A percentile compares a stretch with the other conserved stretches of the same genome.
Evolutionary conservation across 2,329 filamentous ascomycete genomes (phyloP).

Genomic region (Fusarium praegraminearum): DNA sequence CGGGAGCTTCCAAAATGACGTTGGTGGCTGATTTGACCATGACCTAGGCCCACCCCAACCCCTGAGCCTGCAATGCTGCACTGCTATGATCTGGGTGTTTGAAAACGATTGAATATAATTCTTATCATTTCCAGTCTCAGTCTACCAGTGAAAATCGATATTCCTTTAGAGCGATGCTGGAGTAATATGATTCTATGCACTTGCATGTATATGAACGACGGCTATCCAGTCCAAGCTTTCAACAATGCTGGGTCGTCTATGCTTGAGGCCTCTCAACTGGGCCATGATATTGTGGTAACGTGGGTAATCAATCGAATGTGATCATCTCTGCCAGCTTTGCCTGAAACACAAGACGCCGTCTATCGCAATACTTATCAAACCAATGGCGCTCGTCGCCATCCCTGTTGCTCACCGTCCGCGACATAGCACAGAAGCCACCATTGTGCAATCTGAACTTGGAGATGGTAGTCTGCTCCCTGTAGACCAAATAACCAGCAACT

Average conservation of each 20-base stretch:
- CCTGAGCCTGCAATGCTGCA: constrained; percentile 41
- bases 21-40: constrained; percentile 38
- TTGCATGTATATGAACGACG: not conserved
- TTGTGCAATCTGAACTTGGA: constrained; percentile 1
- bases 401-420: constrained; percentile 16
- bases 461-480: constrained; percentile 23
- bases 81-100: constrained; percentile 6
- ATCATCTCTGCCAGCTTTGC: constrained; percentile 18
- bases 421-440: constrained; percentile 19
- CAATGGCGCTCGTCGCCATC: constrained; percentile 15
- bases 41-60: constrained; percentile 32
- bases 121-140: constrained; percentile 16
- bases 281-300: not conserved
- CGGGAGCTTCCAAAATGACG: constrained; percentile 43
- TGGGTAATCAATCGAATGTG: not conserved
- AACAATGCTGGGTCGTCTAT: not conserved
- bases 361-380: constrained; percentile 34
- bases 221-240: not conserved
- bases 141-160: not conserved
- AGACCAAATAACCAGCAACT: constrained; percentile 11
- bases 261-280: not conserved
- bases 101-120: constrained; percentile 21
- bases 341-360: constrained; percentile 43
- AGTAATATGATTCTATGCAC: not conserved
- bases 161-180: not conserved